Evolutionary conservation across 2,329 filamentous ascomycete species (phyloP), one percentile per base, ranked within the genome.

Genomic region (Cordyceps fumosorosea): DNA sequence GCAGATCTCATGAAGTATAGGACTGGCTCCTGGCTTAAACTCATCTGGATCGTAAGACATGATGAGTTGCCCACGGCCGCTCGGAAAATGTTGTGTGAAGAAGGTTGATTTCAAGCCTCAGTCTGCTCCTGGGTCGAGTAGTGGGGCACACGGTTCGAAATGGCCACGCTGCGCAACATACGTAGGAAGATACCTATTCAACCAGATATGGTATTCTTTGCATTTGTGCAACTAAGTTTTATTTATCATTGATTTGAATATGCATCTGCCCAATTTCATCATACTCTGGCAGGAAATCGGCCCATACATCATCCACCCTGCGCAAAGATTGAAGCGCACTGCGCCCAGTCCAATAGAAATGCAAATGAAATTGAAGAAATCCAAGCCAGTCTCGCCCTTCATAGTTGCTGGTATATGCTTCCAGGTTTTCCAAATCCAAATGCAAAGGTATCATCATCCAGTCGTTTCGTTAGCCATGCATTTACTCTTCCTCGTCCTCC

Each of bases 401-500:
- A 53, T 20, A 47, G 22, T 42, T 55, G 51, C 51, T 48, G 7
- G 37, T 22, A 51, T 51, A 51, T 62, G 52, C 29, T 56, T 20
- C 42, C 29, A 37, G 10, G 22, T 20, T 29, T 24, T 62, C 22
- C 32, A 47, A 56, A 56, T 32, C 56, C 52, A 48, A 55, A 26
- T 54, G 24, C n/a, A n/a, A 61, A 47, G 20, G 37, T 61, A 53
- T 56, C 45, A 8, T 62, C 59, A 51, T 56, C 45, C 34, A 62
- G 12, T 56, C 52, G 29, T 55, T 18, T 14, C 10, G 40, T 22
- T 20, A 10, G 8, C 24, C 8, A 40, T 48, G 29, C 50, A 48
- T 24, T 20, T 62, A 70, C 65, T 93, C 93, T 42, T 91, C 78
- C 0, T 81, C 78, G 67, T 93, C 90, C 71, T 91, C 88, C 69